Percentiles rank a stretch among this genome's conserved stretches.
Evolutionary conservation across 352 stramenopile species (phyloP).

Genomic region (Phytophthora podocarpi): DNA sequence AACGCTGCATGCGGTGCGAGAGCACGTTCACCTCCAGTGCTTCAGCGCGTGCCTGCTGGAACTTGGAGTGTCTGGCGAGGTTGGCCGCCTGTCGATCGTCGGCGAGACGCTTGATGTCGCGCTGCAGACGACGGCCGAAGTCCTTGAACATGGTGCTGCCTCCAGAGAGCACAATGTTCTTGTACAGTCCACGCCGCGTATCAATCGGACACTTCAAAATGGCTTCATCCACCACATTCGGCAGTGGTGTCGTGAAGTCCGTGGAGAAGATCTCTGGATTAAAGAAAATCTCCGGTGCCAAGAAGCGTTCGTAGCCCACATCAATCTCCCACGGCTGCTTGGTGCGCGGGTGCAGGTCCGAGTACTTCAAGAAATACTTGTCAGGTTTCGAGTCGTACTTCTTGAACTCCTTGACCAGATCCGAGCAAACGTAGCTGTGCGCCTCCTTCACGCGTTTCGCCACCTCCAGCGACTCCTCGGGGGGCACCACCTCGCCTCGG

Average conservation of each 20-base stretch:
- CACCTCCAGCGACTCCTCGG: conserved; percentile 92
- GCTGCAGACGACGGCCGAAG: conserved; percentile 93
- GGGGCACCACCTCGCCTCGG: conserved; percentile 90
- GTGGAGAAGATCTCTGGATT: conserved; percentile 96
- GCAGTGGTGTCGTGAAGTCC: conserved; percentile 93
- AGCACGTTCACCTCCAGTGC: conserved; percentile 95
- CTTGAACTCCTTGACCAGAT: conserved; percentile 95
- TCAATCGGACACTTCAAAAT: conserved; percentile 97
- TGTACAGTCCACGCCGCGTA: conserved; percentile 93
- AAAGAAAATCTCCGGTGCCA: conserved; percentile 97
- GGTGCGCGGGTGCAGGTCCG: conserved; percentile 75
- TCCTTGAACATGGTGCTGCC: conserved; percentile 98
- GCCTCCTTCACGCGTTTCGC: conserved; percentile 94
- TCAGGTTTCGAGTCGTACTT: conserved; percentile 94
- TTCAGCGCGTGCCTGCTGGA: conserved; percentile 65
- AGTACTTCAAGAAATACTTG: conserved; percentile 93
- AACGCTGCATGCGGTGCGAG: conserved; percentile 94
- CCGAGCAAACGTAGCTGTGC: conserved; percentile 95
- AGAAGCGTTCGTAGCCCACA: conserved; percentile 94
- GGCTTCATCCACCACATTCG: conserved; percentile 94
- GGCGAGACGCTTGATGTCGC: conserved; percentile 94
- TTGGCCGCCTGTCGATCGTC: conserved; percentile 92
- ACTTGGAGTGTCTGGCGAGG: conserved; percentile 76
- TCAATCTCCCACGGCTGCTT: conserved; percentile 90
- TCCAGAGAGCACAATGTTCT: conserved; percentile 96